A percentile compares a stretch with the other conserved stretches of the same genome.
phyloP scores from a whole-genome alignment of 129 eudicot species.

The Sambucus nigra region DNA sequence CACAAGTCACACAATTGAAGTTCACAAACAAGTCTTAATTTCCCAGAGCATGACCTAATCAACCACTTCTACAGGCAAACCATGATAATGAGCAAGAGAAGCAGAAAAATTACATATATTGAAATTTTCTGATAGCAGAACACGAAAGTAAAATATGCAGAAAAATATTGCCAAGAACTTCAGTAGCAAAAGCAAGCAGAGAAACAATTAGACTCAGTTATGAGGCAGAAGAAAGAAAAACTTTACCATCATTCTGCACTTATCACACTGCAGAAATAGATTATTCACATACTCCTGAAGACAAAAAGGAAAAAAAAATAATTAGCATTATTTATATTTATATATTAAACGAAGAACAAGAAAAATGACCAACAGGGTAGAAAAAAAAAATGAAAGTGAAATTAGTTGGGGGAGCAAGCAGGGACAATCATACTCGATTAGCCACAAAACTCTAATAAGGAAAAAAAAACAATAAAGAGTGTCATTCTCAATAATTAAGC shows the following conservation, averaged over 20 bases:
- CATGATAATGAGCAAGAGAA: background rate
- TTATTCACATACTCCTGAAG: constrained; percentile 96
- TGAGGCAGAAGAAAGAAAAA: too few species aligned
- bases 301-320: constrained; percentile 9
- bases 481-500: background rate
- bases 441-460: background rate
- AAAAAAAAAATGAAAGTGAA: background rate
- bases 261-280: constrained; percentile 94
- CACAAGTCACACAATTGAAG: too few species aligned
- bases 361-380: background rate
- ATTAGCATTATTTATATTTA: background rate
- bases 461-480: background rate
- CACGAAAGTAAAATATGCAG: too few species aligned
- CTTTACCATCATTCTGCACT: constrained; percentile 98
- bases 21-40: too few species aligned
- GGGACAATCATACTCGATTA: background rate
- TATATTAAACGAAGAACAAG: background rate
- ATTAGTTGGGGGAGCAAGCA: background rate
- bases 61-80: background rate
- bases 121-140: too few species aligned
- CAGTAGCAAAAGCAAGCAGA: too few species aligned
- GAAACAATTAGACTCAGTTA: too few species aligned
- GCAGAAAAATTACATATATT: too few species aligned
- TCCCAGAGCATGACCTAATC: too few species aligned
- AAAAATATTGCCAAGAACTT: too few species aligned